phyloP scores from a whole-genome alignment of 2,329 filamentous ascomycete genomes.

The Beauveria caledonica region DNA sequence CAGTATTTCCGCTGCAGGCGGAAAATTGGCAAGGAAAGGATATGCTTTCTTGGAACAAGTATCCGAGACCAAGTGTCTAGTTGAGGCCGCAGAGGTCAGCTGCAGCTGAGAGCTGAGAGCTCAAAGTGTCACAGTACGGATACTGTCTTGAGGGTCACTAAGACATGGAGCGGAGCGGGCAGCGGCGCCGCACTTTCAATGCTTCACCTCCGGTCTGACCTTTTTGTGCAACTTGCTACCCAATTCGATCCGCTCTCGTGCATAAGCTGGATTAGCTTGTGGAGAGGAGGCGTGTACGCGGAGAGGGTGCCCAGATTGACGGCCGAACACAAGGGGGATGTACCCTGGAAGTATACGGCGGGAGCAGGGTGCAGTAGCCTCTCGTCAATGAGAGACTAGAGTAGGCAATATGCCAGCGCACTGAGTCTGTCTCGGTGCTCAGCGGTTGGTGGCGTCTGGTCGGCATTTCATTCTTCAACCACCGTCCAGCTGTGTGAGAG shows the following conservation, averaged over 20 bases:
- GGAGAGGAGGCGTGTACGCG: not conserved
- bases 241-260: not conserved
- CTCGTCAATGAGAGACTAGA: not conserved
- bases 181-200: not conserved
- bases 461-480: not conserved
- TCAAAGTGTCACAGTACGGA: not conserved
- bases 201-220: not conserved
- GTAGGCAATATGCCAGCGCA: not conserved
- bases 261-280: not conserved
- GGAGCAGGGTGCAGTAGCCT: not conserved
- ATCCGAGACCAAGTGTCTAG: not conserved
- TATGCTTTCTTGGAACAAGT: not conserved
- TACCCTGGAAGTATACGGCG: not conserved
- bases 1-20: no score
- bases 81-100: not conserved
- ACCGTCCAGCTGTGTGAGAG: not conserved
- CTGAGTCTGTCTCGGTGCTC: not conserved
- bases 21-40: not conserved
- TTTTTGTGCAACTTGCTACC: not conserved
- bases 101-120: slow-evolving; percentile 2
- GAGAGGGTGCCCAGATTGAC: not conserved
- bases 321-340: not conserved
- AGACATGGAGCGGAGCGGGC: not conserved
- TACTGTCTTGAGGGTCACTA: not conserved
- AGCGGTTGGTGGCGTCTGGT: not conserved